Evolutionary conservation across 257 asterid genomes (phyloP), one percentile per base, ranked within the genome.

Genomic region (Solanum megistacrolobum): DNA sequence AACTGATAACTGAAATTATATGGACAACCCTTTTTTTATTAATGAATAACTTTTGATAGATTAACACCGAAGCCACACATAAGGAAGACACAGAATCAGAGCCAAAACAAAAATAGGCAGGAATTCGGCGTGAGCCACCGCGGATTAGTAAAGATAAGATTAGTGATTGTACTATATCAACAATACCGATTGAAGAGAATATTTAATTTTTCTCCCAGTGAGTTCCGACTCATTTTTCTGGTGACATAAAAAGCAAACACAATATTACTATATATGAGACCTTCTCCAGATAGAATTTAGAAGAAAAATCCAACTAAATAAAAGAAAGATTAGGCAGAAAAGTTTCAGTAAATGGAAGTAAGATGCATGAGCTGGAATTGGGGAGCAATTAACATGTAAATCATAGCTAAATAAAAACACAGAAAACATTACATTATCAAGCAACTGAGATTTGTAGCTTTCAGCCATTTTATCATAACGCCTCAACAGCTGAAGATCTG

Each of bases 401-500:
- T 48, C 29, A 62, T 16, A 86, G 73, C 74, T 13, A 86, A 73
- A 65, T 41, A 2, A 83, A 66, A 87, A 85, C 68, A 86, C 84
- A 21, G 87, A 73, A 62, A 62, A 72, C 35, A 2, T 88, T 94
- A 97, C 99, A 90, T 93, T 98, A 84, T 97, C 98, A 39, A 97
- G 93, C 92, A 97, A 89, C 87, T 94, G 97, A 89, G 98, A 94
- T 93, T 94, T 97, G 92, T 89, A 85, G 46, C 92, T 89, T 86
- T 92, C 96, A 35, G 97, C 90, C 86, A 95, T 97, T 92, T 97
- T 97, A 90, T 96, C 99, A 34, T 96, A 97, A 60, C 98, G 93
- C 90, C 98, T 91, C 90, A 97, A 91, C 89, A 97, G 94, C 93
- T 97, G 98, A 89, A 97, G 95, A 81, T 94, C 96, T 20, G 98